Base-by-base conservation (phyloP, 78 protist genomes). In the Monocercomonoides exilis region DNA sequence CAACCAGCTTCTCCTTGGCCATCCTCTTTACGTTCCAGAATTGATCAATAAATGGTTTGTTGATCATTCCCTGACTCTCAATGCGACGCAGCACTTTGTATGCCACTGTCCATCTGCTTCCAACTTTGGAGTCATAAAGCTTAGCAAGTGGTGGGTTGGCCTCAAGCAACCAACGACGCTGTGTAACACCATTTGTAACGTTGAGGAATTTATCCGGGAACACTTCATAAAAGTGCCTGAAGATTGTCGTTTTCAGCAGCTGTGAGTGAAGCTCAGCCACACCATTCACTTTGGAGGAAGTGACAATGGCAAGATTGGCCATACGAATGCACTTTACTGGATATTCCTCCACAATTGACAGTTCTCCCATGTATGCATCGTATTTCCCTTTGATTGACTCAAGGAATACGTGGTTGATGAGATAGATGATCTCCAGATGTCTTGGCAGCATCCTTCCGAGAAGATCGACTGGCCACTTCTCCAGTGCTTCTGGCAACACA, bases 141-240 rank as follows among this genome's bases (percentile, higher is more conserved):
- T 54, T 11, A 21, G 90, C 44, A 41, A 97, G 92, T 4, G 88
- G 85, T 54, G 95, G 93, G 92, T 97, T 97, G 91, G 91, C 82
- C 87, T 87, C 90, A 38, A 89, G 84, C 44, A 97, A 82, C 99
- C 99, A 97, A 79, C 99, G 92, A 77, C 99, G 92, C 70, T 95
- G 96, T 1, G 99, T 97, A 77, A 97, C 95, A 80, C 99, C 99
- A 90, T 97, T 97, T 87, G 99, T 97, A 91, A 90, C 93, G 91
- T 95, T 93, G 41, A 87, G 91, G 94, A 97, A 95, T 80, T 93
- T 92, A n/a, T 90, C 84, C 54, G 95, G 95, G 87, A 80, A 94
- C 70, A 96, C 5, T 35, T 90, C 87, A 87, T 45, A 77, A 84
- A 87, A 79, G 33, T 2, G 5, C 38, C 29, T 41, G 87, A 90